These are phyloP conservation scores for Vanrija pseudolonga DNA, from an alignment of 1,284 basidiomycete genomes.

Conservation along the genomic window DNA sequence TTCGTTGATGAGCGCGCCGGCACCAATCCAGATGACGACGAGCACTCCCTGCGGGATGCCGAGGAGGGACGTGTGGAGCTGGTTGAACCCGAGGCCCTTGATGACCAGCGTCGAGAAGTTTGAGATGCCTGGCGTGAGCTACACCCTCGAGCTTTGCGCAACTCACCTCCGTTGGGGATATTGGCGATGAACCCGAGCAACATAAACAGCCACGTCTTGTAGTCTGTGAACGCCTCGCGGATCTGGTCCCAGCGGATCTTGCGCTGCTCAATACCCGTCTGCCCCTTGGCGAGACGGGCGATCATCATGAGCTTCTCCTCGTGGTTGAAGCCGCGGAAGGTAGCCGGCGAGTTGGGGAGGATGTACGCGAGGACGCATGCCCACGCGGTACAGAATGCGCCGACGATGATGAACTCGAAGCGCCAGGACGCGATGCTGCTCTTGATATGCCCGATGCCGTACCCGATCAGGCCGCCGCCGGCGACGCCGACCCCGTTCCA, in stretches of 20 bases:
- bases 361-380: constrained; percentile 36
- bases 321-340: constrained; percentile 40
- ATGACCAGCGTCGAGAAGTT: constrained; percentile 48
- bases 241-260: constrained; percentile 50
- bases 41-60: constrained; percentile 47
- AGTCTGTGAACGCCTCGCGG: constrained; percentile 46
- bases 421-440: constrained; percentile 44
- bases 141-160: constrained; percentile 9
- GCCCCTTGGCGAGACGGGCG: constrained; percentile 46
- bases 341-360: constrained; percentile 46
- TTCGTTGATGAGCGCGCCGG: constrained; percentile 40
- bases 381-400: constrained; percentile 43
- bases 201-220: constrained; percentile 40
- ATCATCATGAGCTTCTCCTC: constrained; percentile 50
- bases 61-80: constrained; percentile 43
- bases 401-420: constrained; percentile 49
- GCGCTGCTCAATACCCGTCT: constrained; percentile 50
- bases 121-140: constrained; percentile 37
- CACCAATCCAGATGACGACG: constrained; percentile 44
- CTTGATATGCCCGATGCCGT: constrained; percentile 45
- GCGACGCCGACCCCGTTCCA: constrained; percentile 49
- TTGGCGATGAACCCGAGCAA: constrained; percentile 44
- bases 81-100: constrained; percentile 42
- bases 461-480: constrained; percentile 39
- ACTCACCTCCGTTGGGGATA: constrained; percentile 38